Conservation (phyloP, 106 monocot genomes). For the Acanthochlamys bracteata region DNA sequence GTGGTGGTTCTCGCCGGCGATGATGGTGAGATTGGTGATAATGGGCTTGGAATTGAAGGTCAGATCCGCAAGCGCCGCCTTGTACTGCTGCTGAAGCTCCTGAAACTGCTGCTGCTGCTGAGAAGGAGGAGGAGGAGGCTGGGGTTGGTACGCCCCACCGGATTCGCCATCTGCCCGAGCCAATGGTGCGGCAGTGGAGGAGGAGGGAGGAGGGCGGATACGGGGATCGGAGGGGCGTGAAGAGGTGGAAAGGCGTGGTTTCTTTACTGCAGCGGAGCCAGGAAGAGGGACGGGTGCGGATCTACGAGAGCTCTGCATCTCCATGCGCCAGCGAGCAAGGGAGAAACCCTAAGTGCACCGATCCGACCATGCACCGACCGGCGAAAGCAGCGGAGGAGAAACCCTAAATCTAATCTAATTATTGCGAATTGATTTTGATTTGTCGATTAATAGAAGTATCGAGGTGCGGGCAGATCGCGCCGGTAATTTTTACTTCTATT, state of each 20-base stretch:
- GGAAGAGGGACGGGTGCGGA: constrained; percentile 25
- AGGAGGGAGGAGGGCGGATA: background rate
- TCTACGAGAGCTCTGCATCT: constrained; percentile 48
- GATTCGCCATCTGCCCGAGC: too few relatives aligned
- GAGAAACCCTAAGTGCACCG: background rate
- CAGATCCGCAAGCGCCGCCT: constrained; percentile 77
- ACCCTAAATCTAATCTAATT: background rate
- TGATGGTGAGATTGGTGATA: constrained; percentile 94
- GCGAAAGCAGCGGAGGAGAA: background rate
- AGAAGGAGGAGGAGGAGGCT: background rate
- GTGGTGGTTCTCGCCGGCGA: constrained; percentile 86
- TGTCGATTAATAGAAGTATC: too few relatives aligned
- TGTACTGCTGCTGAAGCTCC: constrained; percentile 73
- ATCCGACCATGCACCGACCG: background rate
- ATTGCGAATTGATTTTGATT: too few relatives aligned
- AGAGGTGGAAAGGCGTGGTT: constrained; percentile 18
- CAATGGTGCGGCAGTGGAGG: too few relatives aligned
- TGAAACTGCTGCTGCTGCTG: constrained; percentile 36
- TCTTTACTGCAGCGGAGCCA: constrained; percentile 23
- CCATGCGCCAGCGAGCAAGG: constrained; percentile 7
- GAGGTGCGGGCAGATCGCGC: too few relatives aligned
- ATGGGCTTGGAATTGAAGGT: constrained; percentile 99
- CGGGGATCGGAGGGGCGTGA: constrained; percentile 2
- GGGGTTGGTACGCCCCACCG: background rate
- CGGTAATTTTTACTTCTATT: too few relatives aligned